Conservation (phyloP, 148 eudicot genomes). For the Arctostaphylos glauca region DNA sequence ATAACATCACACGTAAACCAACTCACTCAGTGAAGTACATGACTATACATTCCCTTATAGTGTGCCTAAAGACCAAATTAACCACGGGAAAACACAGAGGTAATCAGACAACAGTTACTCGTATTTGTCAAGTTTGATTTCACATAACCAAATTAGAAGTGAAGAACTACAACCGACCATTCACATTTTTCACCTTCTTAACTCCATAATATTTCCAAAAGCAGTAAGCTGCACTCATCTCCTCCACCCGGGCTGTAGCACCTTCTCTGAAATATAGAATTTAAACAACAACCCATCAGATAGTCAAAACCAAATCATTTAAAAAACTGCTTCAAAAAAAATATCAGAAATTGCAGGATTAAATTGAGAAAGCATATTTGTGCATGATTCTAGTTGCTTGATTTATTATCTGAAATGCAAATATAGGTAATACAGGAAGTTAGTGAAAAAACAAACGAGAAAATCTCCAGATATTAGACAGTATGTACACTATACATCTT, state of each 20-base stretch:
- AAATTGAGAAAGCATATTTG: neutral
- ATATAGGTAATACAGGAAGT: neutral
- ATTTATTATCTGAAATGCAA: neutral
- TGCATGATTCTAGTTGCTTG: neutral
- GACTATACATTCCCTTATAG: slow-evolving; percentile 34
- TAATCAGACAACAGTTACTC: slow-evolving; percentile 21
- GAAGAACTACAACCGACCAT: slow-evolving; percentile 5
- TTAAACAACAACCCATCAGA: slow-evolving; percentile 4
- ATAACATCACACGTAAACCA: slow-evolving; percentile 18
- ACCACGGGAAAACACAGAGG: neutral
- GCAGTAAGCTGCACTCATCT: slow-evolving; percentile 33
- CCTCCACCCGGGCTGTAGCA: slow-evolving; percentile 58
- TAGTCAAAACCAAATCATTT: neutral
- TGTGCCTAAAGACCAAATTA: slow-evolving; percentile 8
- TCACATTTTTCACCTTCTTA: slow-evolving; percentile 17
- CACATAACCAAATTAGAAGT: slow-evolving; percentile 14
- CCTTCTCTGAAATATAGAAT: slow-evolving; percentile 41
- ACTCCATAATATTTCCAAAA: slow-evolving; percentile 12
- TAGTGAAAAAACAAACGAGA: neutral
- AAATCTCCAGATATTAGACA: neutral
- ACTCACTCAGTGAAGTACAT: slow-evolving; percentile 23
- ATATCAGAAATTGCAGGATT: neutral
- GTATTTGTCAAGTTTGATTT: slow-evolving; percentile 10
- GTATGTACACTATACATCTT: neutral
- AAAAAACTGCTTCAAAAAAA: neutral